phyloP scores from a whole-genome alignment of 768 basidiomycete genomes.

The Termitomyces sp. region DNA sequence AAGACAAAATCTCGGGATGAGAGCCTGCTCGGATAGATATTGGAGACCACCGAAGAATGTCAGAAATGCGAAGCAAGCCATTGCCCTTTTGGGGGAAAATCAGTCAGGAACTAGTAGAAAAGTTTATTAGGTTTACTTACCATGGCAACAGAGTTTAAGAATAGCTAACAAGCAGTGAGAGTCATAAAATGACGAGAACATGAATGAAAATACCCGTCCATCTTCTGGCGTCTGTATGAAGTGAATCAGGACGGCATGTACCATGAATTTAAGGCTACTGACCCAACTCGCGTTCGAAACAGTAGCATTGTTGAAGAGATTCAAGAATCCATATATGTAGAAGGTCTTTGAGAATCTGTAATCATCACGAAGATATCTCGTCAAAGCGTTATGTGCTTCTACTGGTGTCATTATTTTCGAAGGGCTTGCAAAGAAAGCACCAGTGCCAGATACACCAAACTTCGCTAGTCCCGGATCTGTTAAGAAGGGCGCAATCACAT shows the following conservation, averaged over 20 bases:
- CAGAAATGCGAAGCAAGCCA: slow-evolving; percentile 42
- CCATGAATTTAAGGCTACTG: neutral
- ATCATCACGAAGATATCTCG: slow-evolving; percentile 34
- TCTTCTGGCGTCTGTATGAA: slow-evolving; percentile 37
- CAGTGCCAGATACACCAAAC: slow-evolving; percentile 34
- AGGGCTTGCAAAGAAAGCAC: slow-evolving; percentile 34
- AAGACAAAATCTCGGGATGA: slow-evolving; percentile 37
- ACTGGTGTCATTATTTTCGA: slow-evolving; percentile 31
- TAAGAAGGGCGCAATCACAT: slow-evolving; percentile 35
- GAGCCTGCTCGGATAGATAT: slow-evolving; percentile 35
- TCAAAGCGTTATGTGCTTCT: slow-evolving; percentile 42
- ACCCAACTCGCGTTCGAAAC: slow-evolving; percentile 38
- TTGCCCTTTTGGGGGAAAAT: slow-evolving; percentile 33
- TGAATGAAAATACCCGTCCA: slow-evolving; percentile 35
- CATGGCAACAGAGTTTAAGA: slow-evolving; percentile 32
- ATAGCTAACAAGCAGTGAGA: slow-evolving; percentile 20
- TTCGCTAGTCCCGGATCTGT: slow-evolving; percentile 40
- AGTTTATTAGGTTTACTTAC: slow-evolving; percentile 22
- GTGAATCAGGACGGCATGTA: slow-evolving; percentile 2
- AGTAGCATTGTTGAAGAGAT: slow-evolving; percentile 31
- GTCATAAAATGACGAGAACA: neutral
- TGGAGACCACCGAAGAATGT: slow-evolving; percentile 40
- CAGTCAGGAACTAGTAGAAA: neutral
- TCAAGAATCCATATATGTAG: slow-evolving; percentile 42
- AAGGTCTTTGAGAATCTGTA: slow-evolving; percentile 36